Percentiles rank a stretch among this genome's conserved stretches.
These are phyloP conservation scores for Verticillium nubilum DNA, from an alignment of 2,329 filamentous ascomycete genomes.

Conservation along the genomic window DNA sequence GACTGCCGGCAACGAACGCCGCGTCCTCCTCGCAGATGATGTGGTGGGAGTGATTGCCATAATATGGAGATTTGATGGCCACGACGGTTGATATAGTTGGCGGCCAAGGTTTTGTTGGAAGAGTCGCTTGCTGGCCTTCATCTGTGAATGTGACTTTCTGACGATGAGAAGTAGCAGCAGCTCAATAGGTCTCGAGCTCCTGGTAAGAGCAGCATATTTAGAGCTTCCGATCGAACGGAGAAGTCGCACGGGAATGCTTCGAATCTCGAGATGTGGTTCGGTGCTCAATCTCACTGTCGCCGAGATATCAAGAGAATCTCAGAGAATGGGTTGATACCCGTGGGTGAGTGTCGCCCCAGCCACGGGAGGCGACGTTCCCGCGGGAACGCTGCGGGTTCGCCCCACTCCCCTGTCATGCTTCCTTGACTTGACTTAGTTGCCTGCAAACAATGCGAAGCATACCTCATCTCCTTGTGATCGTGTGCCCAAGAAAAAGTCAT, in stretches of 20 bases:
- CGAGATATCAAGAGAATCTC: neutral
- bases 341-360: neutral
- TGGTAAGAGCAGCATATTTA: neutral
- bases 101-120: neutral
- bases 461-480: neutral
- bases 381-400: neutral
- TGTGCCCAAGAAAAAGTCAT: neutral
- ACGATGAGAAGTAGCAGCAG: neutral
- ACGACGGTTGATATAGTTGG: neutral
- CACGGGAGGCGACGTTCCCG: neutral
- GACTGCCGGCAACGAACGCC: conserved; percentile 36
- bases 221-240: neutral
- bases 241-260: too few relatives aligned
- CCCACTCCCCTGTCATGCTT: neutral
- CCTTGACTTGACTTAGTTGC: neutral
- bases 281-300: neutral
- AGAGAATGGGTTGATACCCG: neutral
- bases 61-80: neutral
- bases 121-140: neutral
- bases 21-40: conserved; percentile 1
- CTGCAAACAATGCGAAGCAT: too few relatives aligned
- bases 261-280: neutral
- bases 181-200: neutral
- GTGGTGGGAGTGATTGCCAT: conserved; percentile 3
- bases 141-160: neutral